These are phyloP conservation scores for Ceratocystis ficicola DNA, from an alignment of 2,329 filamentous ascomycete genomes.

Conservation along the genomic window DNA sequence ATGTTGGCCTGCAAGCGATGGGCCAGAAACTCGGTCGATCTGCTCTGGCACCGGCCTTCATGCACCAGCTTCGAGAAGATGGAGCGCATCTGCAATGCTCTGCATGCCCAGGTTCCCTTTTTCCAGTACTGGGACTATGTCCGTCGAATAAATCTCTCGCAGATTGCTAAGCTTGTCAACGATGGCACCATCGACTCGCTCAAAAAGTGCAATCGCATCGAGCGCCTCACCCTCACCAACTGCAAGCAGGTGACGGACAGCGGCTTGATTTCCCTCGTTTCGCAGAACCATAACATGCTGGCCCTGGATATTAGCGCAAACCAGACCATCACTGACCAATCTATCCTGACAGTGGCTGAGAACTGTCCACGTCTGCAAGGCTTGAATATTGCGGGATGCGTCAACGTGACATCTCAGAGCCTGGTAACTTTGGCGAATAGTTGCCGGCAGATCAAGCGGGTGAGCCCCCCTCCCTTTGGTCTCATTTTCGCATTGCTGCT, in stretches of 20 bases:
- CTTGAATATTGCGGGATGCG: constrained; percentile 81
- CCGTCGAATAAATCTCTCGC: constrained; percentile 80
- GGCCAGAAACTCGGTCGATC: constrained; percentile 82
- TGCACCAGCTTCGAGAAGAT: constrained; percentile 81
- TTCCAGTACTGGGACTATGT: constrained; percentile 86
- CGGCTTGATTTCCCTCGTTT: constrained; percentile 66
- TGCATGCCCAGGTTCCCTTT: constrained; percentile 59
- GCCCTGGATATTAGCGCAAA: constrained; percentile 83
- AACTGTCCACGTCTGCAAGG: constrained; percentile 81
- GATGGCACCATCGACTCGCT: constrained; percentile 82
- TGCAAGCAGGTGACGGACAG: constrained; percentile 75
- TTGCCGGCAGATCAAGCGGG: constrained; percentile 77
- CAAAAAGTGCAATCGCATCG: constrained; percentile 74
- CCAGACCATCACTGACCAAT: constrained; percentile 70
- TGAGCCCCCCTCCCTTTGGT: constrained; percentile 35
- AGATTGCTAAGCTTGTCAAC: constrained; percentile 61
- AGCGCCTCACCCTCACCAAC: constrained; percentile 83
- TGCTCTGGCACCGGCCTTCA: constrained; percentile 87
- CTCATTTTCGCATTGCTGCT: constrained; percentile 3
- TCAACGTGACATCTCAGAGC: constrained; percentile 73
- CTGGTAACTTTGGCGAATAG: constrained; percentile 66
- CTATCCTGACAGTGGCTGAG: constrained; percentile 63
- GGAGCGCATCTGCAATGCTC: constrained; percentile 64
- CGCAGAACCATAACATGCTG: constrained; percentile 67
- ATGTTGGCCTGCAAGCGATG: constrained; percentile 92